Conservation (phyloP, 371 early-diverging fungal genomes). For the Conidiobolus coronatus region DNA sequence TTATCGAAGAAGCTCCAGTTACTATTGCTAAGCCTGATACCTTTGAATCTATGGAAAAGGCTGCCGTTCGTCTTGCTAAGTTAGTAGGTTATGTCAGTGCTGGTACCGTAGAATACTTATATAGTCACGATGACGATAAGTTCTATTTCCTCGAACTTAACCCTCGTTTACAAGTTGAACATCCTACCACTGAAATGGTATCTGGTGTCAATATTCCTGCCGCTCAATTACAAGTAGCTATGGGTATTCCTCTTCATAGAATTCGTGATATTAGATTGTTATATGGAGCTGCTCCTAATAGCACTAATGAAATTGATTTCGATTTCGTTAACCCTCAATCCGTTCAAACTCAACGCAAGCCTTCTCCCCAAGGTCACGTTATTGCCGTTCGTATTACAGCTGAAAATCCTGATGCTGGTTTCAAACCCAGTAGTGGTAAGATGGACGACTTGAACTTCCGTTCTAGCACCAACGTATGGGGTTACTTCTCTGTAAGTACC, state of each 20-base stretch:
- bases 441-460: slow-evolving; percentile 91
- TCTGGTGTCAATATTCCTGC: slow-evolving; percentile 95
- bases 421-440: slow-evolving; percentile 88
- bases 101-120: slow-evolving; percentile 96
- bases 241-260: slow-evolving; percentile 66
- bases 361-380: slow-evolving; percentile 60
- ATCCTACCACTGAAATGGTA: slow-evolving; percentile 97
- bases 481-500: slow-evolving; percentile 91
- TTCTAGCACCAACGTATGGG: slow-evolving; percentile 87
- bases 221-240: slow-evolving; percentile 92
- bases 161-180: slow-evolving; percentile 97
- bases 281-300: slow-evolving; percentile 66
- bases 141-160: slow-evolving; percentile 97
- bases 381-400: slow-evolving; percentile 92
- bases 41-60: slow-evolving; percentile 59
- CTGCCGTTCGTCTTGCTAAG: slow-evolving; percentile 81
- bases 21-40: slow-evolving; percentile 13
- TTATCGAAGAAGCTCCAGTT: slow-evolving; percentile 86
- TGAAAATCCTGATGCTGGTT: slow-evolving; percentile 65
- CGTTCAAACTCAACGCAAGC: slow-evolving; percentile 56
- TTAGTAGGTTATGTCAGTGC: slow-evolving; percentile 78
- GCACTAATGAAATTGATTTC: slow-evolving; percentile 80
- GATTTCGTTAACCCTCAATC: slow-evolving; percentile 57
- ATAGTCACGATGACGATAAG: slow-evolving; percentile 56
- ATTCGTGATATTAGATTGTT: slow-evolving; percentile 83